Evolutionary conservation across 768 basidiomycete genomes (phyloP).

Genomic region (Pisolithus albus): DNA sequence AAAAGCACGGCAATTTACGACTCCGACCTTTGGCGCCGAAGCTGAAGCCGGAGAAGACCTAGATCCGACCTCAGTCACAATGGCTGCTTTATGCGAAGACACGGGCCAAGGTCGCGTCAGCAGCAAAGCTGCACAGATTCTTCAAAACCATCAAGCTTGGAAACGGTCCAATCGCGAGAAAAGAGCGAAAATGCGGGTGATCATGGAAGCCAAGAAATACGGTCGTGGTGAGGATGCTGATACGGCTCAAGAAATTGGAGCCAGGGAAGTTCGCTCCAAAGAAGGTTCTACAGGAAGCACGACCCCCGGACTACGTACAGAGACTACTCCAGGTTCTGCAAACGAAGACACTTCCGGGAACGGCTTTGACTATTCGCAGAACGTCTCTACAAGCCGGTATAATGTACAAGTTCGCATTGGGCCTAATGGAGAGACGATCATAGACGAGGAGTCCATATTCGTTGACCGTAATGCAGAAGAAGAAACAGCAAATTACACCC

Average conservation of each 20-base stretch:
- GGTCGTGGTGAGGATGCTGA: constrained; percentile 49
- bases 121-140: constrained; percentile 66
- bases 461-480: constrained; percentile 66
- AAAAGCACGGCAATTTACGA: constrained; percentile 37
- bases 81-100: constrained; percentile 74
- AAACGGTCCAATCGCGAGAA: constrained; percentile 63
- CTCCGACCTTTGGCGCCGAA: constrained; percentile 50
- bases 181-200: constrained; percentile 51
- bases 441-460: constrained; percentile 79
- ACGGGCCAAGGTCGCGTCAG: constrained; percentile 75
- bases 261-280: constrained; percentile 9
- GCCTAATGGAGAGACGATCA: constrained; percentile 78
- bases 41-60: constrained; percentile 69
- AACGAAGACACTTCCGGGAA: constrained; percentile 42
- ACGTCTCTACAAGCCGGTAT: constrained; percentile 60
- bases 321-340: constrained; percentile 6
- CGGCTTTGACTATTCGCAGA: constrained; percentile 65
- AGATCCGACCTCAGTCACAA: constrained; percentile 78
- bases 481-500: constrained; percentile 67
- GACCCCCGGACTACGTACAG: constrained; percentile 12
- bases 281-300: constrained; percentile 2
- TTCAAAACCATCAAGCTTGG: constrained; percentile 66
- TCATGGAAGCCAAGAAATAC: constrained; percentile 72
- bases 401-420: constrained; percentile 85
- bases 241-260: constrained; percentile 13